Evolutionary conservation across 768 basidiomycete species (phyloP), one percentile per base, ranked within the genome.

Genomic region (Galerina marginata): DNA sequence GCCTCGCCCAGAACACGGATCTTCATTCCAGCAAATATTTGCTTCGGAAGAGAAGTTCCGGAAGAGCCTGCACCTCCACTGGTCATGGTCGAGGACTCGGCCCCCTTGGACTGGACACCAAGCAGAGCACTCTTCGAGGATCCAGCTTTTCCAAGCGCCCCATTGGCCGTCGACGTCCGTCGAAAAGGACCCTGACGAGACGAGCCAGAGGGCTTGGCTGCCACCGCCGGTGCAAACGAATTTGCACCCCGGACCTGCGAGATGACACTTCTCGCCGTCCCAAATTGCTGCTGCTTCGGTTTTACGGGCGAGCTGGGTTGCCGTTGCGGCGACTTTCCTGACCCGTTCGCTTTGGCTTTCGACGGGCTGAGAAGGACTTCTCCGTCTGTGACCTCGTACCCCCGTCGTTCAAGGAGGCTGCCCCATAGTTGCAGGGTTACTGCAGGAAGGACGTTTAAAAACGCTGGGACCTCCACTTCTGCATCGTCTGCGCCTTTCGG

Each of bases 1-100:
- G 91, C 90, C 67, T 93, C 91, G 4, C 90, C 92, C 49, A 90
- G 72, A 0, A 84, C 81, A 49, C 82, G 79, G 65, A 94, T 85
- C 9, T 69, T 81, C 63, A 80, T 71, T 1, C 88, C 89, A 10
- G 73, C 36, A 63, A 93, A 93, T 25, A 90, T 75, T 15, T 64
- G 69, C 26, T 25, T 42, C 6, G 61, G 60, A 20, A 53, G 42
- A 14, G 66, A 56, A 15, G 63, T 29, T 33, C 29, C 29, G 29
- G 29, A 33, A 20, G 60, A 40, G n/a, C 53, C 25, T 33, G 56
- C 37, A 37, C 37, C 33, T 7, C 26, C 44, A 14, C 16, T 59
- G 66, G 36, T 12, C 2, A 40, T 16, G n/a, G 71, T 70, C 44
- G 64, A 59, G 58, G 72, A 67, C 16, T 67, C 67, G 25, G 58